Evolutionary conservation across 1,284 basidiomycete species (phyloP), one percentile per base, ranked within the genome.

Genomic region (Calocybe gambosa): DNA sequence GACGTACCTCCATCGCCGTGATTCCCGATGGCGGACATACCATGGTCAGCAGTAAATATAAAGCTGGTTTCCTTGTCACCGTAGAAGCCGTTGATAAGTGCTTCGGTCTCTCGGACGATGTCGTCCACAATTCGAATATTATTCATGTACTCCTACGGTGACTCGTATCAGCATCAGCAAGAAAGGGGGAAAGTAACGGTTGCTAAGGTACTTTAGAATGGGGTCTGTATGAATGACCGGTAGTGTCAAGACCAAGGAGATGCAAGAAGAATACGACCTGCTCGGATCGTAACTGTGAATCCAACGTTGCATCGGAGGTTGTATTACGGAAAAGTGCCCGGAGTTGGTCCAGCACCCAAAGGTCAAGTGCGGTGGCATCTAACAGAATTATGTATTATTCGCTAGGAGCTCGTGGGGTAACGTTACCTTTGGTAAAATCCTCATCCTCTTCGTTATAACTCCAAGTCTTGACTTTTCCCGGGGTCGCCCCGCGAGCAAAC

Each of bases 1-100:
- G 10, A 13, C 19, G 58, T 55, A 88, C 86, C 82, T 23, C 91
- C 91, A 56, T 94, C 91, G 2, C 91, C 91, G 52, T 94, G 91
- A 58, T 93, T 94, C 20, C 91, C 91, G 47, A 92, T 87, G 36
- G 74, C 78, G 6, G 85, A 89, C 91, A 94, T 94, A 4, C 91
- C 91, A 60, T 94, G 91, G 61, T 94, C 91, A 0, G 92, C 88
- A 2, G 89, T 93, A 60, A 94, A 93, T 34, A 94, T 65, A 57
- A 77, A 94, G 33, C 80, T 81, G 0, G 91, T 93, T 43, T 82
- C 76, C 21, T 80, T 66, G 47, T 85, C 81, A 33, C 65, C 62
- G 58, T 84, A 93, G 57, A 86, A 91, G 2, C 78, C 70, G 1
- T 66, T 61, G 26, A 93, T 64, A 9, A 89, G 66, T 31, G 64